phyloP scores from a whole-genome alignment of 257 asterid species.

The Cinchona pubescens region DNA sequence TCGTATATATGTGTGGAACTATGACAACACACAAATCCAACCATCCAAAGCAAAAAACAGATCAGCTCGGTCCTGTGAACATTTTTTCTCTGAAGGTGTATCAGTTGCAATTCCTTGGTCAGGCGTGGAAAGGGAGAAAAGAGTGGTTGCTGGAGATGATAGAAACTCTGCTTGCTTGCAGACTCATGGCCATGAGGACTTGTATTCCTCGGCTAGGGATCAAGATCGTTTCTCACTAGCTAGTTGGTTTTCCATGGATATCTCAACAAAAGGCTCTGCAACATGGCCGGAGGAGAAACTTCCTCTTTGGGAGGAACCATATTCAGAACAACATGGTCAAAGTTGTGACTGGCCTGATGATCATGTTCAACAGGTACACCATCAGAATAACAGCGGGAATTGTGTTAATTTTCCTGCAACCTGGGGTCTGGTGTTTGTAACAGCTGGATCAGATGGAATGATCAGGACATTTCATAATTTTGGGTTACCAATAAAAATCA shows the following conservation, averaged over 20 bases:
- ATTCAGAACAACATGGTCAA: slow-evolving; percentile 19
- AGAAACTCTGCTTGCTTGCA: background rate
- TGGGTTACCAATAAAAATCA: slow-evolving; percentile 55
- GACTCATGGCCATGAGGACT: slow-evolving; percentile 16
- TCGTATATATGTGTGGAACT: slow-evolving; percentile 62
- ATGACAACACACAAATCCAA: slow-evolving; percentile 39
- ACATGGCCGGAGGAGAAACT: slow-evolving; percentile 96
- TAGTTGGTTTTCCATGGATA: slow-evolving; percentile 66
- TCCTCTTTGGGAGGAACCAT: slow-evolving; percentile 37
- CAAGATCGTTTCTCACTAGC: slow-evolving; percentile 56
- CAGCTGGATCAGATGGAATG: slow-evolving; percentile 63
- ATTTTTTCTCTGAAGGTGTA: slow-evolving; percentile 47
- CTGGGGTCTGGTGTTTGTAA: slow-evolving; percentile 73
- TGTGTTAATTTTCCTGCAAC: slow-evolving; percentile 25
- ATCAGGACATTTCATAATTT: slow-evolving; percentile 79
- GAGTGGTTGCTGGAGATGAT: background rate
- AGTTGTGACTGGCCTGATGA: background rate
- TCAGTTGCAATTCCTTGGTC: slow-evolving; percentile 68
- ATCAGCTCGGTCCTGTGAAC: slow-evolving; percentile 66
- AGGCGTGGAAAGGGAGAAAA: slow-evolving; percentile 16
- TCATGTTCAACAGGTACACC: slow-evolving; percentile 21
- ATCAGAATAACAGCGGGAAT: slow-evolving; percentile 4
- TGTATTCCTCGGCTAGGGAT: slow-evolving; percentile 30
- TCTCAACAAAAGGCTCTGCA: slow-evolving; percentile 39
- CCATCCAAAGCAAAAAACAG: slow-evolving; percentile 41